Percentiles rank a stretch among this genome's conserved stretches.
phyloP scores from a whole-genome alignment of 768 basidiomycete genomes.

The Lentinula boryana region DNA sequence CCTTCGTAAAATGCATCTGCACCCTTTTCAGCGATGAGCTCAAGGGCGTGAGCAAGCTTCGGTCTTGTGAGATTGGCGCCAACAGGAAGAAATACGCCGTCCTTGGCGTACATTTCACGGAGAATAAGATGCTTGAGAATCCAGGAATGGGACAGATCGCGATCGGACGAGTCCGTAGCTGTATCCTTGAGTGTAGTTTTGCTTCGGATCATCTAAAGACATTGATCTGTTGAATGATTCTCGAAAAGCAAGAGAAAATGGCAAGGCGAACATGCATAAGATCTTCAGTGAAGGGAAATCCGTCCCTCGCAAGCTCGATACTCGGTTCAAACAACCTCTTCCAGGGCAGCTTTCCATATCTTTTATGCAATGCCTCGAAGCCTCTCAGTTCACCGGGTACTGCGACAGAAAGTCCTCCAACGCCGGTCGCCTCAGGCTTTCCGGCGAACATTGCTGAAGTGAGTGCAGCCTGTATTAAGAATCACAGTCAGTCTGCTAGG shows the following conservation, averaged over 20 bases:
- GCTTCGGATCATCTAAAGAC: constrained; percentile 18
- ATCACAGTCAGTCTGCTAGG: constrained; percentile 32
- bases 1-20: constrained; percentile 19
- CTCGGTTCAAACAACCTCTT: constrained; percentile 15
- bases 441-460: constrained; percentile 28
- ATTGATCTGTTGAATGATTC: constrained; percentile 9
- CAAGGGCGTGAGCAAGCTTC: constrained; percentile 18
- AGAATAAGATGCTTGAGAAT: constrained; percentile 2
- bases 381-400: constrained; percentile 74
- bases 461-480: constrained; percentile 77
- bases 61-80: constrained; percentile 1
- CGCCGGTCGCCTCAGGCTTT: constrained; percentile 29
- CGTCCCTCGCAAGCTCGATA: background rate
- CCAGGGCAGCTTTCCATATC: constrained; percentile 68
- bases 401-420: constrained; percentile 64
- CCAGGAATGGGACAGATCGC: constrained; percentile 12
- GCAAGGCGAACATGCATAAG: background rate
- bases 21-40: constrained; percentile 12
- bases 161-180: constrained; percentile 3
- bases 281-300: background rate
- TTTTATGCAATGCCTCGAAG: constrained; percentile 53
- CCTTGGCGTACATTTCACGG: constrained; percentile 2
- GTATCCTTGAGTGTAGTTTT: constrained; percentile 15
- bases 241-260: background rate
- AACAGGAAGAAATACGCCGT: constrained; percentile 4